Evolutionary conservation across 306 rosid genomes (phyloP).

Genomic region (Begonia fuchsioides): DNA sequence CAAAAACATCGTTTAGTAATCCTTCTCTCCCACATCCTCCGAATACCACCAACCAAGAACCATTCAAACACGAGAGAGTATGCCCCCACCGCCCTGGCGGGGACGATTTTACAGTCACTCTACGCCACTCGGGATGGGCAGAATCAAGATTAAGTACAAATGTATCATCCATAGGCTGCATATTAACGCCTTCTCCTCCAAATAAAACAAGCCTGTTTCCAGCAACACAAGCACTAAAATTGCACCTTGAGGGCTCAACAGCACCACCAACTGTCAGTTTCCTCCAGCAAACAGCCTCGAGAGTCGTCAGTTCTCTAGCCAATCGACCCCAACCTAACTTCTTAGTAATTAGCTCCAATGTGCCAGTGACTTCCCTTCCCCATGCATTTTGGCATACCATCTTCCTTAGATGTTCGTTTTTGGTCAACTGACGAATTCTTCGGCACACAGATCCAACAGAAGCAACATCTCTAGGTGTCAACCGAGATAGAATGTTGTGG

Average conservation of each 20-base stretch:
- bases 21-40: constrained; percentile 97
- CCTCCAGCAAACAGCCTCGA: constrained; percentile 92
- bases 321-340: constrained; percentile 97
- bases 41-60: constrained; percentile 82
- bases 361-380: constrained; percentile 93
- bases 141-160: constrained; percentile 91
- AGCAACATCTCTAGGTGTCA: constrained; percentile 96
- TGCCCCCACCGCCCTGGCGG: constrained; percentile 99
- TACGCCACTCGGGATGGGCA: constrained; percentile 69
- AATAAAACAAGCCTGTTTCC: constrained; percentile 88
- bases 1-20: constrained; percentile 79
- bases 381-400: constrained; percentile 98
- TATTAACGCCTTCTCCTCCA: constrained; percentile 95
- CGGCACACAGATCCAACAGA: constrained; percentile 95
- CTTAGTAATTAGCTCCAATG: constrained; percentile 78
- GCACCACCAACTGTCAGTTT: constrained; percentile 79
- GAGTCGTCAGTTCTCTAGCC: constrained; percentile 80
- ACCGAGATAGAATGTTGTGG: constrained; percentile 78
- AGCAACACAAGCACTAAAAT: constrained; percentile 92
- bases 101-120: constrained; percentile 72
- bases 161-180: constrained; percentile 98
- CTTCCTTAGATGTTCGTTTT: constrained; percentile 89
- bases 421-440: constrained; percentile 76
- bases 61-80: constrained; percentile 74
- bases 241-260: constrained; percentile 95